Conservation (phyloP, 345 rosid genomes). For the Nasturtium officinale region DNA sequence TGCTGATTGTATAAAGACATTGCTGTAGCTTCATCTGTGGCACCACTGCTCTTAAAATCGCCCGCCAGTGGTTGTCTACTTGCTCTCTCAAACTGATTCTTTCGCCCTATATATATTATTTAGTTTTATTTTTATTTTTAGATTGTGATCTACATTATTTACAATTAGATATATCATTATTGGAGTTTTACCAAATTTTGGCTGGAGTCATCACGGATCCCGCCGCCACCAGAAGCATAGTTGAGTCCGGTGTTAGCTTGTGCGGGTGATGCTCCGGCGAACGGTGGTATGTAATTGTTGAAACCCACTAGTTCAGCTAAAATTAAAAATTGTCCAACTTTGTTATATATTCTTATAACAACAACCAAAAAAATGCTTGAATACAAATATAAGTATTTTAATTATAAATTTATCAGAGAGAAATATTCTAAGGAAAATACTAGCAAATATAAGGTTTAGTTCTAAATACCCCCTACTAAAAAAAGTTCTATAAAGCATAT, state of each 20-base stretch:
- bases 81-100: conserved; percentile 47
- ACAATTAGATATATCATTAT: neutral
- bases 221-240: conserved; percentile 70
- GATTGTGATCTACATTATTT: neutral
- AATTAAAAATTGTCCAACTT: neutral
- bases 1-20: conserved; percentile 52
- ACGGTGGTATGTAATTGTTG: conserved; percentile 47
- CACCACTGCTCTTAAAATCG: conserved; percentile 33
- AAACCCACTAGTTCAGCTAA: conserved; percentile 56
- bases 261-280: conserved; percentile 30
- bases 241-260: conserved; percentile 53
- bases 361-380: neutral
- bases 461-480: neutral
- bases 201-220: conserved; percentile 59
- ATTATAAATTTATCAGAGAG: neutral
- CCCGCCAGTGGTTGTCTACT: conserved; percentile 47
- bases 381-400: neutral
- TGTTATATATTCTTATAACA: neutral
- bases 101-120: conserved; percentile 44
- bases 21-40: conserved; percentile 21
- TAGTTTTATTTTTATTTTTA: neutral
- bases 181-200: conserved; percentile 45
- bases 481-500: neutral
- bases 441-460: neutral
- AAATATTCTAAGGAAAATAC: neutral